phyloP scores from a whole-genome alignment of 148 eudicot species.

The Rhododendron henanense region DNA sequence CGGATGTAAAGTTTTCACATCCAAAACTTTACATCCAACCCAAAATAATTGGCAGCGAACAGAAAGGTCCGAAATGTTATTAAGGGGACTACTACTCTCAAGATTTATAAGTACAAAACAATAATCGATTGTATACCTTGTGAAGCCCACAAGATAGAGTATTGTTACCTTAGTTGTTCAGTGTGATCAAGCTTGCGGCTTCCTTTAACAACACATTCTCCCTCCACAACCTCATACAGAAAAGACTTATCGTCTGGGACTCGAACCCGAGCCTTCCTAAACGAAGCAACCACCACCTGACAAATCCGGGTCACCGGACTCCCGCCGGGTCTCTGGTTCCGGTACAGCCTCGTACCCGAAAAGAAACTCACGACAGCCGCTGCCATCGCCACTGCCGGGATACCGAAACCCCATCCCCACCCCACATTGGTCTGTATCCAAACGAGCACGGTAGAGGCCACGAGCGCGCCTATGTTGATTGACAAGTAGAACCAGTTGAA shows the following conservation, averaged over 20 bases:
- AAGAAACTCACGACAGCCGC: conserved; percentile 17
- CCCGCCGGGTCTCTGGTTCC: conserved; percentile 19
- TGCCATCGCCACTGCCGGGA: conserved; percentile 23
- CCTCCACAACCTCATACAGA: conserved; percentile 14
- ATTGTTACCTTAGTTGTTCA: conserved; percentile 10
- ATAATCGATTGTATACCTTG: too few species aligned
- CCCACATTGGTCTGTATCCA: conserved; percentile 26
- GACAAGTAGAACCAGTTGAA: conserved; percentile 27
- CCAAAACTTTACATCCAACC: too few species aligned
- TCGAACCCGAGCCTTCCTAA: conserved; percentile 10
- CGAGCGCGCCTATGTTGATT: conserved; percentile 18
- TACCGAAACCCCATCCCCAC: conserved; percentile 24
- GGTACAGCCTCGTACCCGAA: conserved; percentile 14
- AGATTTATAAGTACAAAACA: too few species aligned
- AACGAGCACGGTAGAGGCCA: conserved; percentile 21
- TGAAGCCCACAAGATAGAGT: too few species aligned
- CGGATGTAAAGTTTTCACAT: too few species aligned
- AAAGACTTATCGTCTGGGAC: background rate
- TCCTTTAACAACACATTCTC: conserved; percentile 11
- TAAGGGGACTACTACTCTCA: too few species aligned
- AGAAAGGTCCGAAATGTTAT: too few species aligned
- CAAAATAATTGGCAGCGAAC: too few species aligned
- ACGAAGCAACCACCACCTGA: conserved; percentile 17
- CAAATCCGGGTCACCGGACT: conserved; percentile 21
- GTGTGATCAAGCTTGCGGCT: conserved; percentile 26